Conservation (phyloP, 164 flowering plant genomes). For the Umbellularia californica region DNA sequence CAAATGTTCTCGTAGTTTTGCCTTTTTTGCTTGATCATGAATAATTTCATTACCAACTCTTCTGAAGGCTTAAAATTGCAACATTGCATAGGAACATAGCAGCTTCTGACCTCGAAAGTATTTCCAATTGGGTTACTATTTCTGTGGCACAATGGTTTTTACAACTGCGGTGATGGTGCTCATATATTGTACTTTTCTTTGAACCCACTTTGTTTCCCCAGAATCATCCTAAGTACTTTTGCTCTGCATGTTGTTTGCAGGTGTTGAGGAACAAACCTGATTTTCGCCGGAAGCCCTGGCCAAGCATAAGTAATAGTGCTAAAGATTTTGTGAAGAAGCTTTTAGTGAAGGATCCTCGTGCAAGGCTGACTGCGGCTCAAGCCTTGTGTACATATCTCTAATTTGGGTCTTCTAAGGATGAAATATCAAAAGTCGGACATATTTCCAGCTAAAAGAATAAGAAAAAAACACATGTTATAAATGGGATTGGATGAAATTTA, state of each 20-base stretch:
- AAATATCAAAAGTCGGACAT: not conserved
- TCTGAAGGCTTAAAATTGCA: not conserved
- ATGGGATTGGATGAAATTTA: not conserved
- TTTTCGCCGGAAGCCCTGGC: slow-evolving; percentile 96
- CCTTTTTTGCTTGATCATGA: too few relatives aligned
- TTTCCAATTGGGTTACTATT: not conserved
- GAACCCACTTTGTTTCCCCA: not conserved
- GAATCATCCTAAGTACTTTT: not conserved
- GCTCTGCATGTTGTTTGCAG: slow-evolving; percentile 32
- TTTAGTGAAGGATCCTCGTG: slow-evolving; percentile 89
- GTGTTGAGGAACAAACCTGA: slow-evolving; percentile 92
- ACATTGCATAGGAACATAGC: not conserved
- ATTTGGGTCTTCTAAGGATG: not conserved
- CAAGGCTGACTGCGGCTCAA: slow-evolving; percentile 95
- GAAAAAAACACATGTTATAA: not conserved
- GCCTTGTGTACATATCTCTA: slow-evolving; percentile 73
- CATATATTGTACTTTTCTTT: not conserved
- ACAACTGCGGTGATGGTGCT: not conserved
- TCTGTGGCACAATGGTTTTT: not conserved
- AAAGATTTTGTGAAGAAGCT: slow-evolving; percentile 94
- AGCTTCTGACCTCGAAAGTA: not conserved
- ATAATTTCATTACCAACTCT: not conserved
- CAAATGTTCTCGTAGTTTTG: too few relatives aligned
- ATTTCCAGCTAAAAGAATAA: not conserved
- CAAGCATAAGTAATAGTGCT: slow-evolving; percentile 76